Conservation (phyloP, 75 land plant species). For the Pinus taeda region DNA sequence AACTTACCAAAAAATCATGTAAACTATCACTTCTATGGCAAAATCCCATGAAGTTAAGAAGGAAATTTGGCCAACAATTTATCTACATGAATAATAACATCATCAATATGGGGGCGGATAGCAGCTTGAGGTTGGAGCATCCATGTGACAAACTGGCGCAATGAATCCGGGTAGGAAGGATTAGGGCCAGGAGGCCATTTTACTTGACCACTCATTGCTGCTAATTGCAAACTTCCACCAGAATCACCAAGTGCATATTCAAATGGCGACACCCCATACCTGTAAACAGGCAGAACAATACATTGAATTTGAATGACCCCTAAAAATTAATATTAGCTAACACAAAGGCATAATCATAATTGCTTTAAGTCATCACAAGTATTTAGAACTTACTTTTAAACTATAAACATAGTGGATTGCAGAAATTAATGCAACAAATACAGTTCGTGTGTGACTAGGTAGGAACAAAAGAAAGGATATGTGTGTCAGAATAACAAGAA, state of each 20-base stretch:
- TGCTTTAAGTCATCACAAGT: background rate
- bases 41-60: conserved; percentile 20
- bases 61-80: conserved; percentile 72
- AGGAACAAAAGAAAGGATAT: background rate
- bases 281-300: conserved; percentile 16
- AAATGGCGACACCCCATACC: conserved; percentile 96
- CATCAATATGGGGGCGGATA: conserved; percentile 83
- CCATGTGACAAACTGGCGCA: conserved; percentile 88
- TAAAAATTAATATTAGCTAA: background rate
- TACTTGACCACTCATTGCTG: conserved; percentile 81
- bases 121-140: conserved; percentile 86
- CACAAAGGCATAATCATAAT: background rate
- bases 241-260: conserved; percentile 89
- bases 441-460: background rate
- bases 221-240: conserved; percentile 93
- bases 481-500: background rate
- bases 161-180: conserved; percentile 81
- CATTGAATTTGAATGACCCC: background rate
- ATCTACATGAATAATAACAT: conserved; percentile 83
- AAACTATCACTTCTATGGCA: background rate
- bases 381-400: background rate
- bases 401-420: background rate
- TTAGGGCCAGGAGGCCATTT: conserved; percentile 90
- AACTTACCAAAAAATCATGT: conserved; percentile 1
- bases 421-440: background rate